Evolutionary conservation across 192 early-diverging fungal genomes (phyloP), one percentile per base, ranked within the genome.

Genomic region (Paraglomus brasilianum): DNA sequence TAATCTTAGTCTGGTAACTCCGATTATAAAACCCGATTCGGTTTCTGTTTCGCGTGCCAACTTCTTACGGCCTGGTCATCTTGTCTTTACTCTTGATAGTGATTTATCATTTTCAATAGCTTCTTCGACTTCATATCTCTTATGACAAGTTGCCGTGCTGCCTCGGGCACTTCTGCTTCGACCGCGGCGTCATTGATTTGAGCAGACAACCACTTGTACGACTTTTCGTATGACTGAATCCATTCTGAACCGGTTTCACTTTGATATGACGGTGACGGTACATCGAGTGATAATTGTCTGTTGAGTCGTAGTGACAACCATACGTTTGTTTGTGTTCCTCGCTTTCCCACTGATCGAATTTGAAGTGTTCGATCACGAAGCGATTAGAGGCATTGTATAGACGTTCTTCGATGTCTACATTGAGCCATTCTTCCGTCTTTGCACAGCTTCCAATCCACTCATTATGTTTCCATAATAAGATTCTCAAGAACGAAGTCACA

Each of bases 341-440:
- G 45, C 19, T 42, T 69, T 56, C 40, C 40, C 46, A 69, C 17
- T 43, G 11, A 41, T 19, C 45, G 14, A 69, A 13, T 19, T 69
- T 69, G 19, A 69, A 69, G 21, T 10, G 66, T 44, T 69, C 1
- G 5, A 69, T 44, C 10, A 69, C 52, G 45, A 51, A 69, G 21
- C n/a, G 42, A 17, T 53, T 69, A 1, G 52, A 15, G 7, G 21
- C 24, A 14, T 1, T 21, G 22, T 69, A 69, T 39, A 69, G 22
- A 15, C 48, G 46, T 15, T 69, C 66, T 57, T 69, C 66, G 14
- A 55, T 21, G 15, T 52, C 36, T 45, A 56, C 50, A 24, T 39
- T 56, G 19, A 69, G 36, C 41, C 52, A 69, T 36, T 39, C n/a
- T 55, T 69, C 66, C 30, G 30, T 36, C 21, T 55, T 69, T 15